Evolutionary conservation across 148 eudicot species (phyloP).

Genomic region (Arctostaphylos glauca): DNA sequence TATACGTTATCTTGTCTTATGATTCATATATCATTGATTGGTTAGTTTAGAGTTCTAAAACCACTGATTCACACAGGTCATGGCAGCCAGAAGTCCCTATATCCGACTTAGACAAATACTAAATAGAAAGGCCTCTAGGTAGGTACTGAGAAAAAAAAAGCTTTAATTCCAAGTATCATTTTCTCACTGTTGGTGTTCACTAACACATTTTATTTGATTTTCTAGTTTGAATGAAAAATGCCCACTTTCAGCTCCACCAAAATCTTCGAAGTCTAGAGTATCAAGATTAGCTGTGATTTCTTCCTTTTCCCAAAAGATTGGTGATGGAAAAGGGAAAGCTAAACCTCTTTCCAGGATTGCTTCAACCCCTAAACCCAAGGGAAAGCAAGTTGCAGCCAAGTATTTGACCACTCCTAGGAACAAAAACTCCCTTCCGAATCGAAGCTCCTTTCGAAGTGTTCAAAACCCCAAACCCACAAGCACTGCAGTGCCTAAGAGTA

Average conservation of each 20-base stretch:
- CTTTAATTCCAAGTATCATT: not conserved
- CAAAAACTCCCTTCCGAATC: slow-evolving; percentile 43
- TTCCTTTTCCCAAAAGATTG: slow-evolving; percentile 53
- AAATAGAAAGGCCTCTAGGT: slow-evolving; percentile 50
- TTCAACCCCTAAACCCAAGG: slow-evolving; percentile 55
- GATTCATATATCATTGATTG: not conserved
- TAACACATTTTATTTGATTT: not conserved
- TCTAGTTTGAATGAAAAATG: slow-evolving; percentile 52
- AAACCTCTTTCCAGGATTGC: slow-evolving; percentile 32
- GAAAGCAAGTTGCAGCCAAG: slow-evolving; percentile 84
- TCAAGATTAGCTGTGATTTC: slow-evolving; percentile 57
- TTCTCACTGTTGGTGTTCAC: not conserved
- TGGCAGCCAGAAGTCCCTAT: slow-evolving; percentile 97
- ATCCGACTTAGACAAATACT: slow-evolving; percentile 55
- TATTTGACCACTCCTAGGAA: slow-evolving; percentile 82
- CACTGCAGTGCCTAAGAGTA: slow-evolving; percentile 36
- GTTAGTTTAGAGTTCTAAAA: not conserved
- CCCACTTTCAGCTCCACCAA: slow-evolving; percentile 83
- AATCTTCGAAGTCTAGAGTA: slow-evolving; percentile 63
- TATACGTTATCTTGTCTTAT: not conserved
- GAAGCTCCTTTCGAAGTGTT: slow-evolving; percentile 57
- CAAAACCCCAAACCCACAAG: slow-evolving; percentile 46
- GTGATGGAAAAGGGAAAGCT: slow-evolving; percentile 25
- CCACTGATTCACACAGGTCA: slow-evolving; percentile 45
- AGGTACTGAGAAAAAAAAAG: not conserved